Evolutionary conservation across 306 rosid genomes (phyloP), one percentile per base, ranked within the genome.

Genomic region (Lupinus albus): DNA sequence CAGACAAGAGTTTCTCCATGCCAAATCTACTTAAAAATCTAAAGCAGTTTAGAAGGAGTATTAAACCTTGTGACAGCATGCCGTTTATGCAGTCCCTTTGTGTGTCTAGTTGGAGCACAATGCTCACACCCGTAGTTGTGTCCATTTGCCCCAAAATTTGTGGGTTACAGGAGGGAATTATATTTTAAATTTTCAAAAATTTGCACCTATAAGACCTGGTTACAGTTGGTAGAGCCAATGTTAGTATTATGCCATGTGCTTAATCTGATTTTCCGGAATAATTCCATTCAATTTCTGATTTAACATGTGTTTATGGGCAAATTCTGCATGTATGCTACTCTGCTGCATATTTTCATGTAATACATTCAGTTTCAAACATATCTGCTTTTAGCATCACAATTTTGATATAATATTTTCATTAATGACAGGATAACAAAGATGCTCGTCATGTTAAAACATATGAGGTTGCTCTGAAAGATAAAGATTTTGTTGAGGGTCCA

Each of bases 391-490:
- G 49, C 62, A 14, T 68, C 66, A 35, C 44, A 17, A 30, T 44
- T 57, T 68, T 16, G 52, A 53, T 72, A 12, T 56, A 63, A 12
- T 59, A 28, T 65, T 80, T 70, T 78, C 13, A 20, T 17, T 46
- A 21, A 56, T 77, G 82, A 30, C 99, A 94, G 99, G 97, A 90
- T 78, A 94, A 94, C 76, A 90, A 90, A 84, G 99, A 88, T 80
- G 96, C 92, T 30, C 95, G 99, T 56, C 99, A 94, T 82, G 96
- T 85, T 48, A 90, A 94, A 85, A 94, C 99, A 11, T 94, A 94
- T 15, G 99, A 90, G 79, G 99, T 94, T 70, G 91, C 94, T 68
- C 82, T 94, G 76, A 90, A 94, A 84, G 99, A 94, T 76, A 90
- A 94, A 76, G 97, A 90, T 77, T 94, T 94, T 84, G 87, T 85